phyloP scores from a whole-genome alignment of 2,329 filamentous ascomycete genomes.

The Colletotrichum sojae region DNA sequence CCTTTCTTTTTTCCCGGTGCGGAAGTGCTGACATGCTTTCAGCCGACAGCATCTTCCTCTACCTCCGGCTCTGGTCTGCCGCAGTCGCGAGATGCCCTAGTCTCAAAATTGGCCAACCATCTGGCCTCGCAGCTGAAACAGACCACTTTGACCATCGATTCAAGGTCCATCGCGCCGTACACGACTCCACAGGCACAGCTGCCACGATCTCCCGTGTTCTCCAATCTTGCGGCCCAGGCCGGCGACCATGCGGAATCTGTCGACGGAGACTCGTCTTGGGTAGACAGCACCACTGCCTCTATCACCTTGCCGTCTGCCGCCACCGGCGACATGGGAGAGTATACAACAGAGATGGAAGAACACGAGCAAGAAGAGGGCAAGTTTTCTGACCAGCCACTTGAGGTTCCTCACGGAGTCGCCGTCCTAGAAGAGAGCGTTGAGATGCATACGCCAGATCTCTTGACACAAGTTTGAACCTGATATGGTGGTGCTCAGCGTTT shows the following conservation, averaged over 20 bases:
- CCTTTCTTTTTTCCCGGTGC: too few relatives aligned
- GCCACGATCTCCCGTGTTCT: constrained; percentile 35
- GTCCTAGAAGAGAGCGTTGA: constrained; percentile 70
- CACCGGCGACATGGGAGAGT: neutral
- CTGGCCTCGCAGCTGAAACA: neutral
- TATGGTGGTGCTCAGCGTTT: neutral
- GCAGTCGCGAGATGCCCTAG: neutral
- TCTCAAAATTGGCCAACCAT: constrained; percentile 4
- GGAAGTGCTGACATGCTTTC: neutral
- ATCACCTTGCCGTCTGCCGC: neutral
- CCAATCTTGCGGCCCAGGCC: constrained; percentile 10
- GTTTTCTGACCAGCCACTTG: constrained; percentile 58
- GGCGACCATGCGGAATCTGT: neutral
- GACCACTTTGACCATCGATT: neutral
- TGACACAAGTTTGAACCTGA: constrained; percentile 49
- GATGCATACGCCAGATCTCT: constrained; percentile 60
- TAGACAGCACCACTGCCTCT: constrained; percentile 14
- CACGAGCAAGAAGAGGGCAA: constrained; percentile 49
- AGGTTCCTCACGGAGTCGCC: constrained; percentile 67
- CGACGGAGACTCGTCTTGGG: constrained; percentile 17
- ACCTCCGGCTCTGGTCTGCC: neutral
- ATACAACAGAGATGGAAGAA: constrained; percentile 47
- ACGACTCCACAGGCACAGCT: constrained; percentile 8
- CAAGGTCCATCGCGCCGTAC: neutral
- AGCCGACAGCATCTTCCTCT: constrained; percentile 6